phyloP scores from a whole-genome alignment of 352 stramenopile genomes.

The Pythium dissimile region DNA sequence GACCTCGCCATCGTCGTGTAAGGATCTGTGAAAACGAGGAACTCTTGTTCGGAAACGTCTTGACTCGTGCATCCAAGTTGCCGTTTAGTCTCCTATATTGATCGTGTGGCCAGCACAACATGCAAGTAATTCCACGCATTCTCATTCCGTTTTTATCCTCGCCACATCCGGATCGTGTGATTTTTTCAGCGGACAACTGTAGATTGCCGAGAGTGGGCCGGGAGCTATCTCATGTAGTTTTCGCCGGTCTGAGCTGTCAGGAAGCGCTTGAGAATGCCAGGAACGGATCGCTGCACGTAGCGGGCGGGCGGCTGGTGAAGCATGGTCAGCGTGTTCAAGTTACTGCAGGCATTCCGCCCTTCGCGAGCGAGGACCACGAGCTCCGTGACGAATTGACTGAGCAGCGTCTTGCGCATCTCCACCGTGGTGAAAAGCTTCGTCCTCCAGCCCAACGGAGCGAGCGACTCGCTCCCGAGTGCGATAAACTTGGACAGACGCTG shows the following conservation, averaged over 20 bases:
- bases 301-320: constrained; percentile 1
- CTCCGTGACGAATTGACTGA: constrained; percentile 23
- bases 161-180: too few species aligned
- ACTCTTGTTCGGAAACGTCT: too few species aligned
- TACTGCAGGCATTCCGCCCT: constrained; percentile 11
- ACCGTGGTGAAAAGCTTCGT: constrained; percentile 21
- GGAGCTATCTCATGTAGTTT: constrained; percentile 18
- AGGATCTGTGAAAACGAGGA: too few species aligned
- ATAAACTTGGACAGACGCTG: constrained; percentile 31
- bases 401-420: constrained; percentile 22
- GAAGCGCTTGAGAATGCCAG: constrained; percentile 19
- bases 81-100: too few species aligned
- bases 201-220: too few species aligned
- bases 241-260: constrained; percentile 25
- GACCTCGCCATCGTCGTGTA: too few species aligned
- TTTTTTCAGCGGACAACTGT: too few species aligned
- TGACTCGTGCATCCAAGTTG: too few species aligned
- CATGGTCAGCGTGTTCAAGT: constrained; percentile 4
- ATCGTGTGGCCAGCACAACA: too few species aligned
- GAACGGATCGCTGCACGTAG: constrained; percentile 13
- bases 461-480: constrained; percentile 17
- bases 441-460: constrained; percentile 9
- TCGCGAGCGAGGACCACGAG: constrained; percentile 20
- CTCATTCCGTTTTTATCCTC: too few species aligned
- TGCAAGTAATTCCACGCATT: too few species aligned